Conservation (phyloP, 2,329 filamentous ascomycete species). For the Colletotrichum graminicola region DNA sequence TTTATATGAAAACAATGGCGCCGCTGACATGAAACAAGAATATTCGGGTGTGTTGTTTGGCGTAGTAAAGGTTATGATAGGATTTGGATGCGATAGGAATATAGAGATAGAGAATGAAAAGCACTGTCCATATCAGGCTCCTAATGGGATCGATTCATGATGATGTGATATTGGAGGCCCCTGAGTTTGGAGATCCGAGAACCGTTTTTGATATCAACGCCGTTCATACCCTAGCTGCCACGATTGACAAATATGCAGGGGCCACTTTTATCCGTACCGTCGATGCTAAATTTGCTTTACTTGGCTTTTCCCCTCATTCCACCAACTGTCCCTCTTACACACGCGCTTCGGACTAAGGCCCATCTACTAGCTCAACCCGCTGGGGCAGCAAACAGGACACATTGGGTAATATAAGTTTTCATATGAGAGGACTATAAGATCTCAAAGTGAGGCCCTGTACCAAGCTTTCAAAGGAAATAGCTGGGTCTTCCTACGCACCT, state of each 20-base stretch:
- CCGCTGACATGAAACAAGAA: background rate
- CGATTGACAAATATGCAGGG: background rate
- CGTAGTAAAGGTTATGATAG: no score
- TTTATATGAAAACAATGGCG: background rate
- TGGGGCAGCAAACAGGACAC: background rate
- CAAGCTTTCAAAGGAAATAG: background rate
- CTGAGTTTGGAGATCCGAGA: background rate
- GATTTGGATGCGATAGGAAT: background rate
- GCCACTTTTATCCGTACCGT: slow-evolving; percentile 9
- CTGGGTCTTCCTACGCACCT: background rate
- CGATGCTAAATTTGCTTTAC: background rate
- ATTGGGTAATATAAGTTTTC: background rate
- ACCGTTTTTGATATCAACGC: background rate
- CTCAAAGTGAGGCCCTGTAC: background rate
- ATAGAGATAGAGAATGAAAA: background rate
- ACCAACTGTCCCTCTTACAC: no score
- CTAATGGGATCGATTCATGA: no score
- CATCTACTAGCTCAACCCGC: background rate
- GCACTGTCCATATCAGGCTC: background rate
- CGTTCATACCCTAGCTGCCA: no score
- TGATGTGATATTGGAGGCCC: background rate
- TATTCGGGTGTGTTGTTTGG: background rate
- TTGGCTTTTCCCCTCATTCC: slow-evolving; percentile 15
- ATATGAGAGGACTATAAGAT: background rate
- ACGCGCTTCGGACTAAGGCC: background rate